phyloP scores from a whole-genome alignment of 139 green algal species.

The Chlorella sp. region DNA sequence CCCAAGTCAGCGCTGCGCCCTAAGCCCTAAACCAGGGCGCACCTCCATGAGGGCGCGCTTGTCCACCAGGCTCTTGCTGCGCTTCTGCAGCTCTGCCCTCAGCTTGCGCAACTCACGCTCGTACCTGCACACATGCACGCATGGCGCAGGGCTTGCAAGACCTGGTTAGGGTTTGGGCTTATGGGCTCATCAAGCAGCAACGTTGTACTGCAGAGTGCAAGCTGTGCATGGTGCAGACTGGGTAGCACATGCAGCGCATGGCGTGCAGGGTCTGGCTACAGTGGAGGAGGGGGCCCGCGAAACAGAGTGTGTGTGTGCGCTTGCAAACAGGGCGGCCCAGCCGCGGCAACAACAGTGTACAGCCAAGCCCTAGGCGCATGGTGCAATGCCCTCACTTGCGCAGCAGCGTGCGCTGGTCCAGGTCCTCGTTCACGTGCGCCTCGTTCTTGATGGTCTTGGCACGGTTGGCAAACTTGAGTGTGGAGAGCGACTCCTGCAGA shows the following conservation, averaged over 20 bases:
- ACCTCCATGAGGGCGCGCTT: slow-evolving; percentile 84
- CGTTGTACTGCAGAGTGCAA: too few species aligned
- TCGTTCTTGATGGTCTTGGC: slow-evolving; percentile 94
- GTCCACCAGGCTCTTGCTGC: slow-evolving; percentile 82
- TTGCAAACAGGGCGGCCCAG: too few species aligned
- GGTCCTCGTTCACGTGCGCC: slow-evolving; percentile 90
- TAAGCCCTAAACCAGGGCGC: too few species aligned
- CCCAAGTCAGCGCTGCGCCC: too few species aligned
- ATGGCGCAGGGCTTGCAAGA: not conserved
- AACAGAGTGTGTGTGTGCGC: too few species aligned
- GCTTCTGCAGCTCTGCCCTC: slow-evolving; percentile 76
- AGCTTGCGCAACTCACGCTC: slow-evolving; percentile 86
- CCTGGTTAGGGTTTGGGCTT: not conserved
- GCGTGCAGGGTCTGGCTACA: too few species aligned
- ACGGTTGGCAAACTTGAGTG: slow-evolving; percentile 88
- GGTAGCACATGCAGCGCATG: too few species aligned
- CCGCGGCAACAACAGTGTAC: too few species aligned
- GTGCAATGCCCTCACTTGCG: slow-evolving; percentile 43
- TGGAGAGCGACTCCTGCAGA: slow-evolving; percentile 56
- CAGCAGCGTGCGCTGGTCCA: slow-evolving; percentile 90
- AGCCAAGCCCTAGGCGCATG: too few species aligned
- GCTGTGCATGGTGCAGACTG: too few species aligned
- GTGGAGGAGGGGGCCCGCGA: too few species aligned
- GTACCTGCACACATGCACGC: slow-evolving; percentile 46
- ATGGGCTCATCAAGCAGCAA: not conserved